Evolutionary conservation across 2,329 filamentous ascomycete species (phyloP).

Genomic region (Alternaria longipes): DNA sequence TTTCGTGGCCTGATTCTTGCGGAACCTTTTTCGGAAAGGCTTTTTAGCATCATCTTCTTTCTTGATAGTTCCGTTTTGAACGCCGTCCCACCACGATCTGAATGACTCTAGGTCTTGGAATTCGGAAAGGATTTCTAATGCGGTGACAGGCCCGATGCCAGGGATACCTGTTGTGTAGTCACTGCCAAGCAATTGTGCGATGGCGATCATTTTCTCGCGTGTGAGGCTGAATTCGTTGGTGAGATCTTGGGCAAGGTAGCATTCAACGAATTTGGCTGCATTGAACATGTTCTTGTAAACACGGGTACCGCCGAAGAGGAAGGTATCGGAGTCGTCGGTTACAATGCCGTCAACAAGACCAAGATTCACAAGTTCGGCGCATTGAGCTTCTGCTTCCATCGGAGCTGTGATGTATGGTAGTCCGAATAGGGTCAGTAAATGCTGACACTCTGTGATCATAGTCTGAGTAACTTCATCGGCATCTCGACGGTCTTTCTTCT

Average conservation of each 20-base stretch:
- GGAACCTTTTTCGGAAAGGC: constrained; percentile 85
- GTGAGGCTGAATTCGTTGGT: constrained; percentile 89
- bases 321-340: constrained; percentile 95
- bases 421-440: constrained; percentile 87
- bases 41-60: constrained; percentile 65
- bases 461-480: constrained; percentile 96
- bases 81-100: constrained; percentile 83
- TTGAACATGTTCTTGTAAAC: constrained; percentile 99
- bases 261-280: constrained; percentile 96
- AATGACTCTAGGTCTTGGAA: constrained; percentile 82
- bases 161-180: constrained; percentile 95
- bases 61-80: constrained; percentile 73
- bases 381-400: constrained; percentile 99
- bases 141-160: constrained; percentile 92
- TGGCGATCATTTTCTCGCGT: constrained; percentile 84
- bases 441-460: constrained; percentile 95
- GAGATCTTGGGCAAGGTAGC: constrained; percentile 84
- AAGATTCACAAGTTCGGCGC: constrained; percentile 85
- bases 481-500: constrained; percentile 94
- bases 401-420: constrained; percentile 96
- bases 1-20: constrained; percentile 79
- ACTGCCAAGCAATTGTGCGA: constrained; percentile 89
- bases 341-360: constrained; percentile 97
- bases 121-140: constrained; percentile 91
- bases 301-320: constrained; percentile 93